These are phyloP conservation scores for Seiridium cupressi DNA, from an alignment of 2,329 filamentous ascomycete species.

Conservation along the genomic window DNA sequence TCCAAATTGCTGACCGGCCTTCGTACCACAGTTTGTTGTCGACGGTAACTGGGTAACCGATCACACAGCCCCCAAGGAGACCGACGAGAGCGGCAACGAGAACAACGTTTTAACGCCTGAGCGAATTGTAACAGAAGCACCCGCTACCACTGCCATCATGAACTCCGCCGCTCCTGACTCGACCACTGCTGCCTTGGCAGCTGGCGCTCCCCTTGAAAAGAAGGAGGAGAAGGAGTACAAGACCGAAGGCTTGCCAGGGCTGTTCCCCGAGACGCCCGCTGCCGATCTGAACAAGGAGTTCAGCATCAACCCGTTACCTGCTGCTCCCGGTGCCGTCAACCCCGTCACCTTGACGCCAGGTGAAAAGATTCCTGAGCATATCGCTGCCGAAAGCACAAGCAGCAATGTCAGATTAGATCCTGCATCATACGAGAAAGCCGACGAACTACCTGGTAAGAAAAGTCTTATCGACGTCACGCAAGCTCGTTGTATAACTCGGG, in stretches of 20 bases:
- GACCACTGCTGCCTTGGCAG: conserved; percentile 69
- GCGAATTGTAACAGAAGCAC: conserved; percentile 55
- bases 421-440: conserved; percentile 82
- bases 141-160: conserved; percentile 52
- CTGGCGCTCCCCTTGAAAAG: conserved; percentile 55
- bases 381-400: conserved; percentile 68
- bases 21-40: conserved; percentile 77
- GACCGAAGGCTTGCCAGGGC: conserved; percentile 56
- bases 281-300: conserved; percentile 51
- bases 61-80: conserved; percentile 75
- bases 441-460: conserved; percentile 52
- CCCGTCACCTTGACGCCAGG: conserved; percentile 77
- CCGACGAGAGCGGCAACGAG: conserved; percentile 78
- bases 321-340: conserved; percentile 66
- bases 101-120: conserved; percentile 88
- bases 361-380: conserved; percentile 72
- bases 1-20: background rate
- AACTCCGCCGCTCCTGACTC: conserved; percentile 69
- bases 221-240: conserved; percentile 17
- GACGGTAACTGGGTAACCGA: conserved; percentile 90
- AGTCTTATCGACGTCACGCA: too few relatives aligned
- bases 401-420: conserved; percentile 75
- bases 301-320: conserved; percentile 60
- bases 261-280: conserved; percentile 71
- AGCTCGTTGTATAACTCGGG: too few relatives aligned